Evolutionary conservation across 345 rosid genomes (phyloP).

Genomic region (Pistacia integerrima): DNA sequence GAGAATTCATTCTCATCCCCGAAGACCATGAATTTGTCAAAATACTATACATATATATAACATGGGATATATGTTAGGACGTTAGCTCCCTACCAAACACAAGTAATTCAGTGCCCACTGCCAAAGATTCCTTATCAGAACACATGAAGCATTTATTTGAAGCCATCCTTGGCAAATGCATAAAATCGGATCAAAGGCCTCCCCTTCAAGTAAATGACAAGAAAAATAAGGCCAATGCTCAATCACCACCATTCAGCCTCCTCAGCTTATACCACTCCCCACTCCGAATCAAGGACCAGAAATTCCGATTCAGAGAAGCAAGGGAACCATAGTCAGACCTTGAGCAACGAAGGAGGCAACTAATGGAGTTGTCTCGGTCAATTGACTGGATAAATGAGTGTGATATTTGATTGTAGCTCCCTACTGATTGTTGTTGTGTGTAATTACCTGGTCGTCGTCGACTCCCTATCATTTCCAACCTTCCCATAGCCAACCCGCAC

Average conservation of each 20-base stretch:
- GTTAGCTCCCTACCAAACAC: slow-evolving; percentile 73
- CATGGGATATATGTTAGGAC: slow-evolving; percentile 32
- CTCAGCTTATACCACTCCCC: slow-evolving; percentile 74
- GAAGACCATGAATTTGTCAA: slow-evolving; percentile 80
- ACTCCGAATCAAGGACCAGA: slow-evolving; percentile 57
- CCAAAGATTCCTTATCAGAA: slow-evolving; percentile 85
- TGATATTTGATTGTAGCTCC: slow-evolving; percentile 5
- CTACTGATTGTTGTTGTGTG: no score
- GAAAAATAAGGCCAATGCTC: slow-evolving; percentile 92
- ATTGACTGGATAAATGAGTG: slow-evolving; percentile 65
- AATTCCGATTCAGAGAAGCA: slow-evolving; percentile 64
- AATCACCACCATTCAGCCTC: slow-evolving; percentile 45
- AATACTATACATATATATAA: slow-evolving; percentile 81
- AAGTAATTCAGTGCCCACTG: slow-evolving; percentile 32
- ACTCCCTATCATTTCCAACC: no score
- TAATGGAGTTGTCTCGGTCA: slow-evolving; percentile 72
- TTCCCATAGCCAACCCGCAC: no score
- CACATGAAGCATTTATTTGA: slow-evolving; percentile 69
- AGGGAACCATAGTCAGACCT: slow-evolving; percentile 85
- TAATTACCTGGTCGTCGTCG: no score
- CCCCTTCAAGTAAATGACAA: slow-evolving; percentile 83
- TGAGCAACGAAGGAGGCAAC: slow-evolving; percentile 64
- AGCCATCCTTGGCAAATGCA: slow-evolving; percentile 82
- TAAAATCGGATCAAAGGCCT: slow-evolving; percentile 83
- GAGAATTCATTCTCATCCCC: slow-evolving; percentile 77